These are phyloP conservation scores for Dipodascus albidus DNA, from an alignment of 805 yeast species.

Conservation along the genomic window DNA sequence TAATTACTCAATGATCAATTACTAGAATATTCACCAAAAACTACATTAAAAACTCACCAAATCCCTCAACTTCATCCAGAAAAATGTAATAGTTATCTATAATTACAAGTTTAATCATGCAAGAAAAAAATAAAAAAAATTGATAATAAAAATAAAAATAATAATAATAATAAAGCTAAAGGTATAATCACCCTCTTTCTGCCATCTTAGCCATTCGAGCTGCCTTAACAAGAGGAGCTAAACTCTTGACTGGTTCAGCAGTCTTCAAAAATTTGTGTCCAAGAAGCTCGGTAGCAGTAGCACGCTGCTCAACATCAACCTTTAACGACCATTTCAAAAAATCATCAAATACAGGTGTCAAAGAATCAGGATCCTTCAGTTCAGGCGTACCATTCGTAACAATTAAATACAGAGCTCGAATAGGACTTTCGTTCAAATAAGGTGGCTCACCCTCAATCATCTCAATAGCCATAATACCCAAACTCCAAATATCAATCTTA, in stretches of 20 bases:
- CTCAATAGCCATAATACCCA: slow-evolving; percentile 79
- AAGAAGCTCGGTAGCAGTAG: slow-evolving; percentile 77
- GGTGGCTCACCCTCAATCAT: slow-evolving; percentile 87
- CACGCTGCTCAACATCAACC: slow-evolving; percentile 88
- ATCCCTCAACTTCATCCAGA: too few relatives aligned
- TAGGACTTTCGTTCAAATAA: slow-evolving; percentile 66
- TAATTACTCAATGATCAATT: too few relatives aligned
- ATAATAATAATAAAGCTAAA: neutral
- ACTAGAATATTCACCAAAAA: too few relatives aligned
- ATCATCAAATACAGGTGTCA: slow-evolving; percentile 68
- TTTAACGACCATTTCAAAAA: slow-evolving; percentile 85
- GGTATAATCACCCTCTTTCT: neutral
- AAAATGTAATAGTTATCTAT: slow-evolving; percentile 10
- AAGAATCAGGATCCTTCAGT: slow-evolving; percentile 52
- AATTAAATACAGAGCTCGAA: slow-evolving; percentile 63
- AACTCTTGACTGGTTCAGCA: slow-evolving; percentile 21
- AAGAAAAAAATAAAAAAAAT: slow-evolving; percentile 5
- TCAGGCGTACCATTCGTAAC: slow-evolving; percentile 78
- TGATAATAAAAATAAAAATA: slow-evolving; percentile 1
- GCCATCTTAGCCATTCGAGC: slow-evolving; percentile 17
- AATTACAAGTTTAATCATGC: slow-evolving; percentile 9
- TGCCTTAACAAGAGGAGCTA: slow-evolving; percentile 27
- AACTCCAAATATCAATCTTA: slow-evolving; percentile 73
- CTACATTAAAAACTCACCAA: too few relatives aligned
- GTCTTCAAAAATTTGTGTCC: slow-evolving; percentile 47